Base-by-base conservation (phyloP, 345 rosid species). In the Euphorbia pulcherrima region DNA sequence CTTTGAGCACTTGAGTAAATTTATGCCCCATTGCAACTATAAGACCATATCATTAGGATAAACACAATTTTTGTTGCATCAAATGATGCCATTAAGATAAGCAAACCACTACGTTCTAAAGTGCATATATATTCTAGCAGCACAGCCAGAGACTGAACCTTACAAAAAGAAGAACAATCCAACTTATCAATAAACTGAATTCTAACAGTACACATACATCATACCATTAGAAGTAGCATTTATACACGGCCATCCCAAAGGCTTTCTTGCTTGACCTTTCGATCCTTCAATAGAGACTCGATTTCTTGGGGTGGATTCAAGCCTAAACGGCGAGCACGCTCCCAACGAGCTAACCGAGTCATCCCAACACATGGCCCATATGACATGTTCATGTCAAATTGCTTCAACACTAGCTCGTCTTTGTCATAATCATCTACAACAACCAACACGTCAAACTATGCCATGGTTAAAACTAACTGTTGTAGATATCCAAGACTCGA, bases 301-400 rank as follows among this genome's bases (percentile, higher is more conserved):
- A 92, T 80, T 59, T 87, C 89, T 60, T 29, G 62, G 0, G 90
- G 96, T 73, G 92, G 92, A 67, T 81, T 83, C 68, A 87, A 62
- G 41, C 96, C 94, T 8, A 89, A 78, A 51, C 82, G 83, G 62
- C 74, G 60, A n/a, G 93, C 96, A 27, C 94, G 92, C 67, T 89
- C 90, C 92, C 87, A 92, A 1, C 96, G 82, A 41, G 59, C 89
- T 56, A 81, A 52, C 65, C 96, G 79, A 30, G 80, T 75, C 84
- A 92, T 86, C 52, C 97, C 94, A 51, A 87, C 51, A 67, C 97
- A 92, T 0, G 96, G 97, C 27, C 97, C 97, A 17, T 83, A 92
- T 0, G 87, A 81, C 80, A 87, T 86, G 86, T 86, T 80, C 92
- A 92, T 83, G 80, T 92, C 96, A 65, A 92, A 92, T 53, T 87